Evolutionary conservation across 1,139 yeast species (phyloP).

Genomic region (Suhomyces maxii): DNA sequence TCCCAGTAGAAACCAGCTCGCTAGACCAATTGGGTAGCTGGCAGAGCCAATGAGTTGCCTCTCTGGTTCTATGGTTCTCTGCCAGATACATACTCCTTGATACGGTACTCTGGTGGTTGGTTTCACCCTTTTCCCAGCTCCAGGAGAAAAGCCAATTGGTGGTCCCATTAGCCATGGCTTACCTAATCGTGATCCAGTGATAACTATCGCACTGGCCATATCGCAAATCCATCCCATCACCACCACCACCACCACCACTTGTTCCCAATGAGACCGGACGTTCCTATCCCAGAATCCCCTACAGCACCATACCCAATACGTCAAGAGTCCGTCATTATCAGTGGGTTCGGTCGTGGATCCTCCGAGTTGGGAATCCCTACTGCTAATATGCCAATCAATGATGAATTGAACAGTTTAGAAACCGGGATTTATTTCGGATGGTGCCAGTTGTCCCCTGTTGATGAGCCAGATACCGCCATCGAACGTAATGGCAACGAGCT

Average conservation of each 20-base stretch:
- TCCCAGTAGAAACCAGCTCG: too few relatives aligned
- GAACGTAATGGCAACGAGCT: slow-evolving; percentile 44
- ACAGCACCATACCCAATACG: slow-evolving; percentile 68
- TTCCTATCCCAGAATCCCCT: slow-evolving; percentile 49
- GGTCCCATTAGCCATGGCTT: too few relatives aligned
- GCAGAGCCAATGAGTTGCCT: too few relatives aligned
- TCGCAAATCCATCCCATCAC: too few relatives aligned
- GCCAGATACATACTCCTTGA: too few relatives aligned
- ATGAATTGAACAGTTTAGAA: slow-evolving; percentile 48
- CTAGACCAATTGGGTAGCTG: too few relatives aligned
- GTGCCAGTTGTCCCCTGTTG: slow-evolving; percentile 45
- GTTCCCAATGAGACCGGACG: slow-evolving; percentile 24
- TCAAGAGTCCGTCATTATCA: slow-evolving; percentile 54
- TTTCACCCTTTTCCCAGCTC: too few relatives aligned
- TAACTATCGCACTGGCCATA: too few relatives aligned
- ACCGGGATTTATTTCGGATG: slow-evolving; percentile 94
- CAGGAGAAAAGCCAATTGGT: too few relatives aligned
- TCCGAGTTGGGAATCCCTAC: slow-evolving; percentile 93
- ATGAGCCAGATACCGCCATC: slow-evolving; percentile 15
- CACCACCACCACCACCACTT: background rate
- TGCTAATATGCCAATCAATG: slow-evolving; percentile 77
- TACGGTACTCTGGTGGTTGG: too few relatives aligned
- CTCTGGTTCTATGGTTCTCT: too few relatives aligned
- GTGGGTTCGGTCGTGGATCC: slow-evolving; percentile 96
- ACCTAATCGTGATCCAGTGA: too few relatives aligned